phyloP scores from a whole-genome alignment of 805 yeast genomes.

The Teunomyces tritomae region DNA sequence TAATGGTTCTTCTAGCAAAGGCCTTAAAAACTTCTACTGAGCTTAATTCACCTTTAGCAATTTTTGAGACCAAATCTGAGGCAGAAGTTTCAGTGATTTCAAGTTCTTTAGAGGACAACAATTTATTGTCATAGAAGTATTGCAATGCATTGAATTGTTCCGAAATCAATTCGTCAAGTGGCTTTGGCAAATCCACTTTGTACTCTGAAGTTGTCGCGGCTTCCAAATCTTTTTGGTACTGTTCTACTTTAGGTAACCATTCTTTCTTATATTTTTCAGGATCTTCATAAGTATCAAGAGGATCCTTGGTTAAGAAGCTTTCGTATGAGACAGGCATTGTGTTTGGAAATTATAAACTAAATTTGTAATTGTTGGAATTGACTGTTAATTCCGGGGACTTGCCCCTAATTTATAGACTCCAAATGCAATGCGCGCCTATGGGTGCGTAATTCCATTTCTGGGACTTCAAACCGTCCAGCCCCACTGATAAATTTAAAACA shows the following conservation, averaged over 20 bases:
- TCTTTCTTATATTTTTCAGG: conserved; percentile 36
- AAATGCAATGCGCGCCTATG: neutral
- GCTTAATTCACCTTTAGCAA: conserved; percentile 46
- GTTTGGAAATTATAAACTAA: neutral
- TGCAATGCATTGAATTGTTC: conserved; percentile 37
- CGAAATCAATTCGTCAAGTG: conserved; percentile 30
- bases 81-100: conserved; percentile 46
- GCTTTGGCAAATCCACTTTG: conserved; percentile 30
- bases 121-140: conserved; percentile 32
- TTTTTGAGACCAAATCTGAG: conserved; percentile 36
- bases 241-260: conserved; percentile 48
- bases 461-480: neutral
- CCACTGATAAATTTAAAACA: neutral
- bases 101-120: conserved; percentile 37
- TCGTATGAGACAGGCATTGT: conserved; percentile 13
- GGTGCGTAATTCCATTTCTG: neutral
- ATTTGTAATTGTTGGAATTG: neutral
- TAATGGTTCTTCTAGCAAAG: conserved; percentile 61
- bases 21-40: conserved; percentile 58
- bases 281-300: conserved; percentile 36
- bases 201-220: conserved; percentile 31
- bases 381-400: neutral
- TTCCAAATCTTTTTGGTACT: conserved; percentile 36
- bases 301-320: conserved; percentile 30
- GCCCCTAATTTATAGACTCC: neutral